Conservation (phyloP, 345 rosid species). For the Angophora floribunda region DNA sequence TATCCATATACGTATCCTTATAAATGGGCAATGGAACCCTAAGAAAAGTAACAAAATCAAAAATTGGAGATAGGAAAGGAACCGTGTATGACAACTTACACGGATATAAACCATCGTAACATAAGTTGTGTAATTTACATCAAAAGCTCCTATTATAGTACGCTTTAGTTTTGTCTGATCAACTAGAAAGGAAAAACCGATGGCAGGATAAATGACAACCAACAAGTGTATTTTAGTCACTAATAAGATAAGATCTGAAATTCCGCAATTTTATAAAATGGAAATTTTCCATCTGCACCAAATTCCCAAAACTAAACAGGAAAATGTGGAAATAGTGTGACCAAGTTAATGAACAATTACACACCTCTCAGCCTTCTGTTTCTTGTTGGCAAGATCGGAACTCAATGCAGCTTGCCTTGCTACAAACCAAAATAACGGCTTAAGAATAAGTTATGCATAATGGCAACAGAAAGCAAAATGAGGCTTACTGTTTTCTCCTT, state of each 20-base stretch:
- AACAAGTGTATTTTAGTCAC: too few relatives aligned
- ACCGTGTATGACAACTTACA: background rate
- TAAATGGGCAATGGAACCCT: slow-evolving; percentile 57
- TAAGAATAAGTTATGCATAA: background rate
- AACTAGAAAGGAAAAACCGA: background rate
- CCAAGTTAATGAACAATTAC: background rate
- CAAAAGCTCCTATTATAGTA: background rate
- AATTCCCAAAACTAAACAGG: background rate
- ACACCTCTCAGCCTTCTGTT: slow-evolving; percentile 49
- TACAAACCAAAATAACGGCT: slow-evolving; percentile 9
- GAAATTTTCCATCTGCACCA: background rate
- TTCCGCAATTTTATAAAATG: background rate
- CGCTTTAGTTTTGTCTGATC: background rate
- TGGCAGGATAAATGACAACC: background rate
- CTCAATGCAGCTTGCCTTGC: slow-evolving; percentile 34
- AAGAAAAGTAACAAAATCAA: background rate
- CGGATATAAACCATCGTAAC: background rate
- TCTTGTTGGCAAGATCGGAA: slow-evolving; percentile 28
- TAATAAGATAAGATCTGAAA: background rate
- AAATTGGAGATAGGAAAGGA: background rate
- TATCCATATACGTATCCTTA: slow-evolving; percentile 36
- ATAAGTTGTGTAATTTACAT: background rate
- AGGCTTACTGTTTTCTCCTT: slow-evolving; percentile 49
- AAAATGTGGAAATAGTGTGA: background rate
- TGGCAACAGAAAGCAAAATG: background rate